Evolutionary conservation across 2,329 filamentous ascomycete genomes (phyloP).

Genomic region (Diplodia scrobiculata): DNA sequence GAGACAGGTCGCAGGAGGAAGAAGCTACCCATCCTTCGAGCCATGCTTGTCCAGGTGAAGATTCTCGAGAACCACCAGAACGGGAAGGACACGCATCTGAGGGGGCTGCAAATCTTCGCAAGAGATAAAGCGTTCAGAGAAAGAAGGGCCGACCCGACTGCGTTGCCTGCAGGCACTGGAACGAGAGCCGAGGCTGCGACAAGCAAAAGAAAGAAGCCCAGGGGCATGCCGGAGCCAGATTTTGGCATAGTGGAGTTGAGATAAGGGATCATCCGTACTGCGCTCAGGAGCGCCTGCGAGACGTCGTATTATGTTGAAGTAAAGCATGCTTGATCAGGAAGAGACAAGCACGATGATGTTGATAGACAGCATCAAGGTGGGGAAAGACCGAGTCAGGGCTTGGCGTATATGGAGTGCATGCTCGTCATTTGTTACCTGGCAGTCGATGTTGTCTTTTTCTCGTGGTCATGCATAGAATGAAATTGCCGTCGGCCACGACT

Average conservation of each 20-base stretch:
- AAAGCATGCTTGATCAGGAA: not conserved
- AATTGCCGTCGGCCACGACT: not conserved
- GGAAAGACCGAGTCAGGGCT: not conserved
- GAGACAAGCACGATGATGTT: not conserved
- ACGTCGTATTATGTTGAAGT: not conserved
- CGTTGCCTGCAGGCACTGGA: not conserved
- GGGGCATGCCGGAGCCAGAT: slow-evolving; percentile 29
- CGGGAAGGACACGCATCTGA: slow-evolving; percentile 96
- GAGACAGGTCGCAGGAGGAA: slow-evolving; percentile 53
- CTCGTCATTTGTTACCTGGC: not conserved
- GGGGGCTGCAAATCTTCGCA: slow-evolving; percentile 84
- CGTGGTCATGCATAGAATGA: not conserved
- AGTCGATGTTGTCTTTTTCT: not conserved
- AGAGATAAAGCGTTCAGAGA: slow-evolving; percentile 44
- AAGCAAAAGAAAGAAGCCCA: slow-evolving; percentile 28
- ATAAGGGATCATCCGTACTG: not conserved
- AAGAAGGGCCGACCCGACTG: not conserved
- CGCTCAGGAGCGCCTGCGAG: not conserved
- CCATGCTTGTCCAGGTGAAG: slow-evolving; percentile 86
- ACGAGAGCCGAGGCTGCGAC: slow-evolving; percentile 28
- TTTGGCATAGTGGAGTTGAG: slow-evolving; percentile 13
- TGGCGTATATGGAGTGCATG: not conserved
- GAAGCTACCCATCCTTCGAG: slow-evolving; percentile 74
- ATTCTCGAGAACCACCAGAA: slow-evolving; percentile 98
- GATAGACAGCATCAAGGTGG: not conserved